Evolutionary conservation across 768 basidiomycete species (phyloP), one percentile per base, ranked within the genome.

Genomic region (Kwoniella botswanensis): DNA sequence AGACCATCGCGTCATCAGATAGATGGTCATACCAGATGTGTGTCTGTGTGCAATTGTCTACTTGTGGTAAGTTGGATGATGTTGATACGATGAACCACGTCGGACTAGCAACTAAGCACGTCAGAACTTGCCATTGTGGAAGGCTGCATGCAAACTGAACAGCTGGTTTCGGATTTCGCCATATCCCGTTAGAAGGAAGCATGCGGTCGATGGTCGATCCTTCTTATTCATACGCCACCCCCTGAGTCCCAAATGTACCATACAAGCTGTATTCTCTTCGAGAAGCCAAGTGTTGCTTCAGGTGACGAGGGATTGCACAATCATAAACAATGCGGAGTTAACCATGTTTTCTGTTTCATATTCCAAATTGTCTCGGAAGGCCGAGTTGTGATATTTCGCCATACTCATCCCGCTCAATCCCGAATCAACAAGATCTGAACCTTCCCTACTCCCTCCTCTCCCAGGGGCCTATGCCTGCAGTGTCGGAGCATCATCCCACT

Each of bases 161-260:
- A 43, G 22, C 15, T 17, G 41, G 18, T 44, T 42, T 61, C 59
- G 59, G 41, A 61, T 61, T 61, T 61, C 59, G 59, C 59, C 59
- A 61, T 61, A 61, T 17, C 18, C 13, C 59, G 41, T n/a, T 11
- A 59, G 17, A 59, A n/a, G 35, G 41, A 17, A 26, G 17, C 54
- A 55, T 21, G 15, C 50, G 24, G 41, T 29, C 26, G 15, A 61
- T 61, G 59, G 59, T 17, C 59, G 42, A 61, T 61, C 59, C 7
- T 44, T 17, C 21, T 7, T n/a, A 43, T 42, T 17, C 42, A 6
- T 22, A 61, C 59, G 59, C 59, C 59, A 61, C n/a, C 22, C 22
- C 59, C 35, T 42, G 59, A 50, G 35, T 35, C 35, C 35, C 35
- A 35, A 6, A 35, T 35, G 35, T 35, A 35, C 35, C 35, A 35